A percentile compares a stretch with the other conserved stretches of the same genome.
Conservation (phyloP, 108 stramenopile species). For the Nitzschia sp. region DNA sequence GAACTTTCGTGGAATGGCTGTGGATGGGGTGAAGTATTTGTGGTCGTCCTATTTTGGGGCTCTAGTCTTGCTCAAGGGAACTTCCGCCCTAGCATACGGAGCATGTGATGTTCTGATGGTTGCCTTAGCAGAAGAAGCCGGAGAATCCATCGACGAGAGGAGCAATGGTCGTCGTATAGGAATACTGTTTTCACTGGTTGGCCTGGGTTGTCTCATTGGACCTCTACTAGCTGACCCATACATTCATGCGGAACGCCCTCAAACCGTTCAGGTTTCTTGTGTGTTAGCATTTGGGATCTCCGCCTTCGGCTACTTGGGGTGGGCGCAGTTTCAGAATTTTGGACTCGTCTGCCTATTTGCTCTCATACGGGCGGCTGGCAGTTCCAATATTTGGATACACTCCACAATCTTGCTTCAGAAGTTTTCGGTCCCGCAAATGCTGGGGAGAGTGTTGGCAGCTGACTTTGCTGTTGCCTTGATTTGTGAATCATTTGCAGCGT, state of each 20-base stretch:
- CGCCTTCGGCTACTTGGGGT: conserved; percentile 38
- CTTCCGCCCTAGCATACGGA: conserved; percentile 47
- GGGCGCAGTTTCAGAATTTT: conserved; percentile 32
- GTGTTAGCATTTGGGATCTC: conserved; percentile 41
- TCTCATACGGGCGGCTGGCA: conserved; percentile 50
- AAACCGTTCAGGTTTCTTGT: conserved; percentile 53
- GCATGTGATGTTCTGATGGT: conserved; percentile 68
- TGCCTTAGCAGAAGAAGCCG: conserved; percentile 44
- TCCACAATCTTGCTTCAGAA: conserved; percentile 55
- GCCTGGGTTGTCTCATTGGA: conserved; percentile 65
- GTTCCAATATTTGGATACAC: conserved; percentile 58
- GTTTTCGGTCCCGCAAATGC: conserved; percentile 41
- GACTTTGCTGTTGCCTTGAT: conserved; percentile 66
- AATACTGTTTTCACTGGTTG: conserved; percentile 57
- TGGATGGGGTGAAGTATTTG: conserved; percentile 50
- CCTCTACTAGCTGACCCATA: conserved; percentile 49
- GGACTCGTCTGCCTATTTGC: conserved; percentile 36
- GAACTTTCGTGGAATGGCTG: conserved; percentile 31
- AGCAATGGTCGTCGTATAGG: conserved; percentile 47
- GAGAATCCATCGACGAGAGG: neutral
- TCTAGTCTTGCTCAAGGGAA: conserved; percentile 54
- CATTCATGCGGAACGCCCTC: conserved; percentile 44
- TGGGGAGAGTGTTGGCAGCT: conserved; percentile 62
- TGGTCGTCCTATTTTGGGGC: conserved; percentile 46
- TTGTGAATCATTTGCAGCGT: conserved; percentile 53